Conservation (phyloP, 129 eudicot species). For the Kitagawia praeruptora region DNA sequence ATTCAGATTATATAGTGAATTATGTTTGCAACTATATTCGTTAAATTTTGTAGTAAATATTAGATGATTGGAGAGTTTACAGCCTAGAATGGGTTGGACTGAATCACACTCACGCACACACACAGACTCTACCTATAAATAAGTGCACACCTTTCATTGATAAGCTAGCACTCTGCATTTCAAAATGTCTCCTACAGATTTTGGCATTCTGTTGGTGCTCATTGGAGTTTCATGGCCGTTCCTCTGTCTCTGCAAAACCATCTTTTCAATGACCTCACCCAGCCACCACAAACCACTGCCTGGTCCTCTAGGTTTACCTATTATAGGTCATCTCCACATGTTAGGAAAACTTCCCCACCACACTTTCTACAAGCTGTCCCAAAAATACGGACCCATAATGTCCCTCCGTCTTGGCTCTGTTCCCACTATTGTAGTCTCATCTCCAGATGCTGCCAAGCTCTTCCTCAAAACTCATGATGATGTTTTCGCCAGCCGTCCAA, state of each 20-base stretch:
- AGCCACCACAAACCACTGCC: not conserved
- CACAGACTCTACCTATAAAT: too few relatives aligned
- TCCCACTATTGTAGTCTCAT: not conserved
- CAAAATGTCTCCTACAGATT: too few relatives aligned
- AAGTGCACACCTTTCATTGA: too few relatives aligned
- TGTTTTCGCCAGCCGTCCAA: not conserved
- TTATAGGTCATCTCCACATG: slow-evolving; percentile 6
- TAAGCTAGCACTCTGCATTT: too few relatives aligned
- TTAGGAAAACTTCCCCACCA: slow-evolving; percentile 6
- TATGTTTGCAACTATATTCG: too few relatives aligned
- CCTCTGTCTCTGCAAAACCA: too few relatives aligned
- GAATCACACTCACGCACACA: too few relatives aligned
- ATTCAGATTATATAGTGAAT: too few relatives aligned
- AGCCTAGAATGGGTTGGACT: too few relatives aligned
- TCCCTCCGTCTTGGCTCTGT: not conserved
- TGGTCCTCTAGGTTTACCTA: not conserved
- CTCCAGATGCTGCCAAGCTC: not conserved
- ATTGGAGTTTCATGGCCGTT: too few relatives aligned
- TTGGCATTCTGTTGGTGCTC: not conserved
- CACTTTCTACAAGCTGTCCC: not conserved
- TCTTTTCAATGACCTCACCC: not conserved
- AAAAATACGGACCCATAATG: slow-evolving; percentile 13
- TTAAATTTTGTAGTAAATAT: too few relatives aligned
- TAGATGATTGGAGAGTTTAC: too few relatives aligned
- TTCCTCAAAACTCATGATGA: slow-evolving; percentile 3